Conservation (phyloP, 2,329 filamentous ascomycete genomes). For the Dothistroma pini region DNA sequence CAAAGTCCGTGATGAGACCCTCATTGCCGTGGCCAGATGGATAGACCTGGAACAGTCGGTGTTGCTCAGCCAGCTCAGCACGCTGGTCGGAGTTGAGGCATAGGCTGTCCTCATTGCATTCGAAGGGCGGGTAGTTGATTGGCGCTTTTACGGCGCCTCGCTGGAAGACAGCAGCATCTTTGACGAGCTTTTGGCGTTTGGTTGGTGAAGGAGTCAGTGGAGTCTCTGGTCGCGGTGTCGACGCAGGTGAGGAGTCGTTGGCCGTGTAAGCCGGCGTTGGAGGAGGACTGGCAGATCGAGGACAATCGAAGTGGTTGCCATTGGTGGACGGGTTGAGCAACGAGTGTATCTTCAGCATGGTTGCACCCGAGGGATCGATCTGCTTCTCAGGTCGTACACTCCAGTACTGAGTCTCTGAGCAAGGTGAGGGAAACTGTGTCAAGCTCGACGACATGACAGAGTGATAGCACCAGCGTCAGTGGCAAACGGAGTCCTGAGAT, state of each 20-base stretch:
- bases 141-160: constrained; percentile 61
- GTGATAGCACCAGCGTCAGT: constrained; percentile 7
- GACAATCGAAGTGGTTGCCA: constrained; percentile 19
- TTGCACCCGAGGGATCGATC: constrained; percentile 15
- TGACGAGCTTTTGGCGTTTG: constrained; percentile 56
- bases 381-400: constrained; percentile 19
- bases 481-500: constrained; percentile 7
- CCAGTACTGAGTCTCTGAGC: constrained; percentile 15
- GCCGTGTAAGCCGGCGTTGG: constrained; percentile 27
- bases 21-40: constrained; percentile 53
- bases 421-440: constrained; percentile 23
- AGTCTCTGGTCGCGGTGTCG: constrained; percentile 21
- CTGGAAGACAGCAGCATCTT: constrained; percentile 61
- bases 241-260: constrained; percentile 22
- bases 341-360: constrained; percentile 41
- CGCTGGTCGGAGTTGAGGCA: constrained; percentile 23
- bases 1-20: constrained; percentile 46
- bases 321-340: constrained; percentile 38
- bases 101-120: constrained; percentile 50
- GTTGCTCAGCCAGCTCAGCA: constrained; percentile 53
- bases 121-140: constrained; percentile 71
- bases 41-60: constrained; percentile 62
- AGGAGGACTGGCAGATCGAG: constrained; percentile 20
- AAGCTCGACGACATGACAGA: constrained; percentile 23
- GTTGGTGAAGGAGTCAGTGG: constrained; percentile 21